Conservation (phyloP, 139 green algal genomes). For the Ostreobium quekettii region DNA sequence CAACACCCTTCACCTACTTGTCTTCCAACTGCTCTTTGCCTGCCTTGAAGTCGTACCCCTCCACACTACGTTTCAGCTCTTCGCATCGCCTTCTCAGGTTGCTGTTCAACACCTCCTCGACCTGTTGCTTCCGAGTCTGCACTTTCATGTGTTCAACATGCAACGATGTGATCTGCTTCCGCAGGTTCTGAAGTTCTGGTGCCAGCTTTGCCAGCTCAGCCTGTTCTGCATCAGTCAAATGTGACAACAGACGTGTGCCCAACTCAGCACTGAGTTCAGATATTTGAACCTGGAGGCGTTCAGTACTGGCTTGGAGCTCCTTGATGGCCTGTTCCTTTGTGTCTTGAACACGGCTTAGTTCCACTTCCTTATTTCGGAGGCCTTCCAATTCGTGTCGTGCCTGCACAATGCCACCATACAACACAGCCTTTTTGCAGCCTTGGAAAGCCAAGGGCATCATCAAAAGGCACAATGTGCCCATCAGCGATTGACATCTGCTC, state of each 20-base stretch:
- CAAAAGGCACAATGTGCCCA: too few relatives aligned
- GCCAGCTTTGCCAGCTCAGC: slow-evolving; percentile 47
- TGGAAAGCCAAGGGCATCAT: too few relatives aligned
- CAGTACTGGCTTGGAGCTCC: too few relatives aligned
- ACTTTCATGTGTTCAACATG: not conserved
- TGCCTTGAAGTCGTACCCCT: not conserved
- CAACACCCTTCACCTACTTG: not conserved
- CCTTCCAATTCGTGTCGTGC: not conserved
- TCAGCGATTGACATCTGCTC: too few relatives aligned
- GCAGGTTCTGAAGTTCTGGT: slow-evolving; percentile 26
- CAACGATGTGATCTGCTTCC: slow-evolving; percentile 24
- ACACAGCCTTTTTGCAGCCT: not conserved
- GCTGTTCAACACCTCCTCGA: not conserved
- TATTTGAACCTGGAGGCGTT: slow-evolving; percentile 28
- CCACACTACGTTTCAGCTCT: not conserved
- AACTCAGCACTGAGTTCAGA: slow-evolving; percentile 41
- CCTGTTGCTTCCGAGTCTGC: not conserved
- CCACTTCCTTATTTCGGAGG: too few relatives aligned
- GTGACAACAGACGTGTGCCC: slow-evolving; percentile 40
- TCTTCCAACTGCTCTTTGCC: not conserved
- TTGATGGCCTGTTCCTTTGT: too few relatives aligned
- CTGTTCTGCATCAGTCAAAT: slow-evolving; percentile 55
- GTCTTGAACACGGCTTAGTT: too few relatives aligned
- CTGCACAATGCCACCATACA: not conserved
- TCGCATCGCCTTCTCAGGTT: not conserved